A percentile compares a stretch with the other conserved stretches of the same genome.
Evolutionary conservation across 768 basidiomycete genomes (phyloP).

Genomic region (Rhodotorula graminis): DNA sequence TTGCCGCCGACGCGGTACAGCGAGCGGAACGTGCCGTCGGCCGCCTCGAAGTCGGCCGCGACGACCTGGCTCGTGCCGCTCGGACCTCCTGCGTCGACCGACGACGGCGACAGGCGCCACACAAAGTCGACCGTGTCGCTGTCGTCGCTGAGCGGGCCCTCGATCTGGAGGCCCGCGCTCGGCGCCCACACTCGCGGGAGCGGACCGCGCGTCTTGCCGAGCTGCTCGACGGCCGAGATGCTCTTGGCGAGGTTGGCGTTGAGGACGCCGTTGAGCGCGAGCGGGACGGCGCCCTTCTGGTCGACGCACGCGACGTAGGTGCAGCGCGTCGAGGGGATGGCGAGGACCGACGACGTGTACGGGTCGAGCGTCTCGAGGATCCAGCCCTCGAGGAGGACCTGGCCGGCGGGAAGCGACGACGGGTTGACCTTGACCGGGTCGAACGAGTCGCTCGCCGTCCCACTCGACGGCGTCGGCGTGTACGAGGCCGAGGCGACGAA

Average conservation of each 20-base stretch:
- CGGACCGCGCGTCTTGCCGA: conserved; percentile 62
- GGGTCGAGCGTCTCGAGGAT: conserved; percentile 93
- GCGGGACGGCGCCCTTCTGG: conserved; percentile 72
- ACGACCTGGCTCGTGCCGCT: conserved; percentile 8
- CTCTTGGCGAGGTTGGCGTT: conserved; percentile 62
- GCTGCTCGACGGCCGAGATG: conserved; percentile 68
- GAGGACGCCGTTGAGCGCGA: conserved; percentile 70
- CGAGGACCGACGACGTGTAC: conserved; percentile 85
- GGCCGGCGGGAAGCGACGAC: conserved; percentile 66
- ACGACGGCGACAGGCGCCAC: conserved; percentile 15
- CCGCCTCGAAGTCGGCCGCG: conserved; percentile 6
- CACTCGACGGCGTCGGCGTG: background rate
- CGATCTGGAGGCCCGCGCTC: conserved; percentile 51
- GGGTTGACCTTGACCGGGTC: conserved; percentile 66
- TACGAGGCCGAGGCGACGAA: conserved; percentile 75
- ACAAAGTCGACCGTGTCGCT: conserved; percentile 38
- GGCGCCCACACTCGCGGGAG: conserved; percentile 69
- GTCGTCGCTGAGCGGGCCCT: conserved; percentile 40
- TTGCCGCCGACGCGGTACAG: conserved; percentile 19
- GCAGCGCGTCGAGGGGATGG: conserved; percentile 87
- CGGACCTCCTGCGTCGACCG: background rate
- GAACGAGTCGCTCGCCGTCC: conserved; percentile 34
- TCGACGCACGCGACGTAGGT: conserved; percentile 79
- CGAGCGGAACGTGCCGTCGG: conserved; percentile 18
- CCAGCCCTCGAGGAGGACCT: conserved; percentile 87